Evolutionary conservation across 352 stramenopile genomes (phyloP), one percentile per base, ranked within the genome.

Genomic region (Pythium dissotocum): DNA sequence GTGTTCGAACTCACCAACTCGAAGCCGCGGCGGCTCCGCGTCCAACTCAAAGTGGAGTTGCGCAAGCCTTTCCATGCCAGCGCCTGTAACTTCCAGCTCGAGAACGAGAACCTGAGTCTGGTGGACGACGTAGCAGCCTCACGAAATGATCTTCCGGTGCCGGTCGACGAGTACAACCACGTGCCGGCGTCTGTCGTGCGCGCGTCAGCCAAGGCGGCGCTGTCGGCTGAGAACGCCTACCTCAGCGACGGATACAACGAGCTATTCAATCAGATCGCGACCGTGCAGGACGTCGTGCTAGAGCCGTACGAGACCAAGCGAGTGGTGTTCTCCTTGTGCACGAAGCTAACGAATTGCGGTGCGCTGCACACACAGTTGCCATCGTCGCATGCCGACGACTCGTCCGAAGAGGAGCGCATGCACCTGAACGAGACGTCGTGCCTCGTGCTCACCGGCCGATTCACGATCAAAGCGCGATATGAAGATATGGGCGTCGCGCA

Each of bases 221-320:
- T 94, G 0, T 87, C 73, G 24, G 77, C 82, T 0, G 87, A 95
- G 63, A 95, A 94, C 58, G 75, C 90, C 49, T 94, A 94, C 36
- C 71, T 96, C 0, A 87, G 82, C 59, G 87, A 95, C 61, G 87
- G 86, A 51, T 96, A 95, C 81, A 96, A 96, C 61, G 89, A 96
- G 63, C 74, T 96, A 3, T 96, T 96, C 62, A 96, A 96, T 70
- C 85, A 95, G 48, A 94, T 96, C 36, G 85, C 75, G 6, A 83
- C 83, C 0, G 60, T 94, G 16, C 66, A 88, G 18, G 77, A 90
- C 32, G 46, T 96, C 16, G 49, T 78, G 21, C 75, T 96, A 30
- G 80, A 81, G 38, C 80, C 86, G 2, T 73, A 87, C 52, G 81
- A 95, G 72, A 88, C 77, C 24, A 92, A 84, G 67, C 75, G 76